Conservation (phyloP, 306 rosid species). For the Purshia tridentata region DNA sequence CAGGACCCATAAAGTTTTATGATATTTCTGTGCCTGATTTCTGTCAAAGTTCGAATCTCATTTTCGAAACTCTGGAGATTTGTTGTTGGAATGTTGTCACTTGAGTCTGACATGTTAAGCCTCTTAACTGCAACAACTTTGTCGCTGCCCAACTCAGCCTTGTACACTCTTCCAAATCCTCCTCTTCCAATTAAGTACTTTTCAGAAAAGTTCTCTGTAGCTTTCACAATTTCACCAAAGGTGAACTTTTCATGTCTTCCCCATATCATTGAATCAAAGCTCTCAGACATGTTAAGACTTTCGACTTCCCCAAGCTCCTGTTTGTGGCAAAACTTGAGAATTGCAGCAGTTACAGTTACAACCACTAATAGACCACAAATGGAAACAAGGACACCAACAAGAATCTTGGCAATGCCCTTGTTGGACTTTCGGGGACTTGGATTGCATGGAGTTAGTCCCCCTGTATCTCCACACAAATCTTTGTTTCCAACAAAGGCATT, state of each 20-base stretch:
- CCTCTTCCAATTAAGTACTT: constrained; percentile 55
- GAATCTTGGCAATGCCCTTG: too few relatives aligned
- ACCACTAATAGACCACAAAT: constrained; percentile 30
- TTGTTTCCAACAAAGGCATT: constrained; percentile 51
- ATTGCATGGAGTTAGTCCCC: too few relatives aligned
- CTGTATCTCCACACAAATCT: constrained; percentile 65
- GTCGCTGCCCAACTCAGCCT: constrained; percentile 24
- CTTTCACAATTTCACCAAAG: constrained; percentile 46
- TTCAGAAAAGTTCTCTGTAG: constrained; percentile 49
- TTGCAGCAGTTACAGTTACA: neutral
- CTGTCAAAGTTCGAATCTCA: constrained; percentile 40
- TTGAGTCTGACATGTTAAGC: constrained; percentile 34
- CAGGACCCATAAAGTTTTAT: constrained; percentile 56
- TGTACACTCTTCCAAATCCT: constrained; percentile 63
- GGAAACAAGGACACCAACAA: constrained; percentile 46
- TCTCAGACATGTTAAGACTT: neutral
- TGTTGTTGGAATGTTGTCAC: constrained; percentile 33
- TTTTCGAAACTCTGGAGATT: constrained; percentile 48
- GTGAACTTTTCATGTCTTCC: constrained; percentile 42
- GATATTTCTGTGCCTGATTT: constrained; percentile 53
- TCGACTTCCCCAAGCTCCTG: neutral
- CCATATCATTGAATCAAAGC: constrained; percentile 15
- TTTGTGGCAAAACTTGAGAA: neutral
- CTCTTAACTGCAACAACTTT: constrained; percentile 42
- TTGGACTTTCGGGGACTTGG: constrained; percentile 8